phyloP scores from a whole-genome alignment of 1,139 yeast genomes.

The Candida gigantensis region DNA sequence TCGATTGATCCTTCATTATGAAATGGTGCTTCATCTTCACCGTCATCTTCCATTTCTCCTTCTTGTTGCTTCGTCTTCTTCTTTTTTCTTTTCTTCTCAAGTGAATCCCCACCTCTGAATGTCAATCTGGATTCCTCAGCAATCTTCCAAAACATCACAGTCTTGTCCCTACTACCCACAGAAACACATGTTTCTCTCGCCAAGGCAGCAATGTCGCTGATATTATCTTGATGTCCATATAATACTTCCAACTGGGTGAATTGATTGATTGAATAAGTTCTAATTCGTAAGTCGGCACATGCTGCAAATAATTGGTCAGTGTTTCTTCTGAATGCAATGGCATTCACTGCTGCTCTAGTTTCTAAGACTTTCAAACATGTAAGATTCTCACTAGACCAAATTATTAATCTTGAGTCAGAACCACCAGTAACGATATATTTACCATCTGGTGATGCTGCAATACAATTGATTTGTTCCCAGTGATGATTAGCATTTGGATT shows the following conservation, averaged over 20 bases:
- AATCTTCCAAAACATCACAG: conserved; percentile 95
- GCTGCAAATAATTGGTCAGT: conserved; percentile 89
- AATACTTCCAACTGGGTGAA: conserved; percentile 85
- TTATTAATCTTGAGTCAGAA: conserved; percentile 70
- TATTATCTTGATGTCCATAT: conserved; percentile 93
- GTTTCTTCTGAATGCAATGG: conserved; percentile 74
- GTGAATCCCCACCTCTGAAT: conserved; percentile 83
- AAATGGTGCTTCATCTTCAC: conserved; percentile 29
- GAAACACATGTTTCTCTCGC: conserved; percentile 90
- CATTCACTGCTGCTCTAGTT: conserved; percentile 71
- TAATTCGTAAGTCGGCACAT: conserved; percentile 86
- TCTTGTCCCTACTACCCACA: conserved; percentile 91
- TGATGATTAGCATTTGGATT: conserved; percentile 62
- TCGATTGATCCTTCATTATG: conserved; percentile 87
- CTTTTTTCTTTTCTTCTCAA: conserved; percentile 43
- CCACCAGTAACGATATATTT: conserved; percentile 90
- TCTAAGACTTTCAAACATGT: conserved; percentile 76
- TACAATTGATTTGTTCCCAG: conserved; percentile 69
- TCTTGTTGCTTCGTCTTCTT: conserved; percentile 33
- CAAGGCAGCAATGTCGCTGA: conserved; percentile 77
- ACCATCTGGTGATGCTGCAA: conserved; percentile 88
- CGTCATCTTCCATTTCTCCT: conserved; percentile 14
- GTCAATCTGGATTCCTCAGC: conserved; percentile 93
- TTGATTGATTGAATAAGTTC: conserved; percentile 85
- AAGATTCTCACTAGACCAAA: conserved; percentile 83